Conservation (phyloP, 2,329 filamentous ascomycete species). For the Karstenula rhodostoma region DNA sequence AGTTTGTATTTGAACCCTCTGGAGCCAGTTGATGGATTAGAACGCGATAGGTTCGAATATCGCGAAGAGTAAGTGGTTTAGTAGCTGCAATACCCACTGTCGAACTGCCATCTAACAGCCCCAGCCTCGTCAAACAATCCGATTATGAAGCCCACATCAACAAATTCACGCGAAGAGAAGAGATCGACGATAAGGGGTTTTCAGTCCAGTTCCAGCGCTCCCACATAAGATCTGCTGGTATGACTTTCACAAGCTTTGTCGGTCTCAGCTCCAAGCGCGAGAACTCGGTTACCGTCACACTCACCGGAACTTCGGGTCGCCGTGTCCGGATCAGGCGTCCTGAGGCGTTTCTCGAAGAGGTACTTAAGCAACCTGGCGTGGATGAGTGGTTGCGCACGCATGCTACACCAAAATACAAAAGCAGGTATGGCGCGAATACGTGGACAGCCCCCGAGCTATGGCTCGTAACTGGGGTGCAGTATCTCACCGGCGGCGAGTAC, state of each 20-base stretch:
- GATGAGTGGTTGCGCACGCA: conserved; percentile 19
- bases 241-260: conserved; percentile 15
- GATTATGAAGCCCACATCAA: conserved; percentile 14
- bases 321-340: conserved; percentile 15
- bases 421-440: conserved; percentile 2
- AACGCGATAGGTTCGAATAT: conserved; percentile 17
- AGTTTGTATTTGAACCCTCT: conserved; percentile 19
- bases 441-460: conserved; percentile 20
- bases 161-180: conserved; percentile 15
- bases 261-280: conserved; percentile 10
- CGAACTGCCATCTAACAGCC: not conserved
- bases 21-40: conserved; percentile 17
- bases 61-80: conserved; percentile 10
- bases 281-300: not conserved
- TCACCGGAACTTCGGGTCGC: conserved; percentile 16
- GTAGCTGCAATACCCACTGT: not conserved
- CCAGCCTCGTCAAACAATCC: conserved; percentile 6
- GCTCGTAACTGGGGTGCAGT: conserved; percentile 21
- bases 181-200: conserved; percentile 13
- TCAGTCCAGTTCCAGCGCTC: conserved; percentile 19
- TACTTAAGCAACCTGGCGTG: conserved; percentile 14
- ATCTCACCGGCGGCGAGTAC: conserved; percentile 17
- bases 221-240: conserved; percentile 12
- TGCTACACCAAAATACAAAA: conserved; percentile 14
- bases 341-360: conserved; percentile 16